Evolutionary conservation across 768 basidiomycete genomes (phyloP), one percentile per base, ranked within the genome.

Genomic region (Suillus ampliporus): DNA sequence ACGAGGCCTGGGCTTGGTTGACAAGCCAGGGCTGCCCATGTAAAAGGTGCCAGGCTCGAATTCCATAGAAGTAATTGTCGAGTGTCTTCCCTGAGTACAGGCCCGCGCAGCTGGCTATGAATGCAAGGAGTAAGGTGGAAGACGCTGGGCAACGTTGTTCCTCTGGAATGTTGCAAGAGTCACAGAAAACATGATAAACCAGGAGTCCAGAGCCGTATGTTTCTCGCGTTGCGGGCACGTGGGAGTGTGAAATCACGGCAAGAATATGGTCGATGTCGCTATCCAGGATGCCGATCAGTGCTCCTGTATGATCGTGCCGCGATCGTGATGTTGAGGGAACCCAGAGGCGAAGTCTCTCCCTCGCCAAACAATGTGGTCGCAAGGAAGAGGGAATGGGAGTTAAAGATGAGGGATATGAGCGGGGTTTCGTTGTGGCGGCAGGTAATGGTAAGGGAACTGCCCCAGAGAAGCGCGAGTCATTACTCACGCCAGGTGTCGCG

Each of bases 181-280:
- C 78, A 57, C 82, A 83, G 60, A 77, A 82, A 0, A 76, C 67
- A 44, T 83, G 82, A 48, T 47, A 84, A 0, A 69, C 64, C 0
- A 81, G 67, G 0, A 84, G 70, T 2, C 83, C 80, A 0, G 77
- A 62, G 0, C 78, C 79, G 62, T 84, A 83, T 0, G 74, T 66
- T 21, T 71, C 69, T 3, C 60, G 40, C 0, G 81, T 83, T 8
- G 63, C 58, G 4, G 71, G 64, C 0, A 67, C 72, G 72, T 74
- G 81, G 0, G 73, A 69, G 0, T 54, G 41, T 1, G 37, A 37
- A 8, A 78, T 65, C 0, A 78, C 73, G 0, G 58, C 58, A 0
- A 62, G 51, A 6, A 82, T 72, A 0, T 69, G 64, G 0, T 64
- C 37, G 74, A 72, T 0, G 71, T 70, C 2, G 71, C 52, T 31